Conservation (phyloP, 352 stramenopile genomes). For the Phytophthora cryptogea region DNA sequence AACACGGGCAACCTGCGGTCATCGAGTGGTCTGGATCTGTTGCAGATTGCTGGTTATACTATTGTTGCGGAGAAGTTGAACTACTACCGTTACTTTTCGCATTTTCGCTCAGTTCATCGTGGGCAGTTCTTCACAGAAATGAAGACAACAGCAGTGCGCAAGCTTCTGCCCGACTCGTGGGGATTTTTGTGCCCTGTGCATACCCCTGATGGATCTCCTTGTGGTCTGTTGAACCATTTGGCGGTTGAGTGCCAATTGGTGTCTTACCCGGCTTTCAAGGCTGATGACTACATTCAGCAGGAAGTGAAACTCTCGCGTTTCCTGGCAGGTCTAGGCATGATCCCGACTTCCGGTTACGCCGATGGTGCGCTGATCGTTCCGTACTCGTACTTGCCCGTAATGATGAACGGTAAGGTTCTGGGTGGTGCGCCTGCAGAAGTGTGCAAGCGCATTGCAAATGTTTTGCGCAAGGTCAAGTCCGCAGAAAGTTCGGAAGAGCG, state of each 20-base stretch:
- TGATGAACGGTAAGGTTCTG: constrained; percentile 97
- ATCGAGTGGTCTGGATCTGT: constrained; percentile 97
- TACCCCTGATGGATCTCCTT: constrained; percentile 99
- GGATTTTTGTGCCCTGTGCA: constrained; percentile 99
- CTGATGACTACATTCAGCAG: constrained; percentile 72
- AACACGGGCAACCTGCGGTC: constrained; percentile 99
- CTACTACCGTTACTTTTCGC: constrained; percentile 98
- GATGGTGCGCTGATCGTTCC: constrained; percentile 86
- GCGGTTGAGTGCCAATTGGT: constrained; percentile 92
- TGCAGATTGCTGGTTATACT: constrained; percentile 97
- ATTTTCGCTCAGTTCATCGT: constrained; percentile 99
- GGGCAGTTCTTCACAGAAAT: constrained; percentile 99
- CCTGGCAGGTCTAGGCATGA: constrained; percentile 81
- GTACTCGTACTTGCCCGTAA: constrained; percentile 94
- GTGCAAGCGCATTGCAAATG: constrained; percentile 85
- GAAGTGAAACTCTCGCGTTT: constrained; percentile 82
- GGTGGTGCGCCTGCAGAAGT: constrained; percentile 87
- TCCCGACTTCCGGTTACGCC: constrained; percentile 75
- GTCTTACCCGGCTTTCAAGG: constrained; percentile 72
- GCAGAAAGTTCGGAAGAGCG: constrained; percentile 55
- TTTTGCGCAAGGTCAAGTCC: constrained; percentile 78
- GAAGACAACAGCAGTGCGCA: constrained; percentile 99
- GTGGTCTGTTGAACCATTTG: constrained; percentile 98
- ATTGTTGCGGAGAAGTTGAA: constrained; percentile 99
- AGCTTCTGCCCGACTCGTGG: constrained; percentile 98